A percentile compares a stretch with the other conserved stretches of the same genome.
Evolutionary conservation across 768 basidiomycete genomes (phyloP).

Genomic region (Mycena indigotica): DNA sequence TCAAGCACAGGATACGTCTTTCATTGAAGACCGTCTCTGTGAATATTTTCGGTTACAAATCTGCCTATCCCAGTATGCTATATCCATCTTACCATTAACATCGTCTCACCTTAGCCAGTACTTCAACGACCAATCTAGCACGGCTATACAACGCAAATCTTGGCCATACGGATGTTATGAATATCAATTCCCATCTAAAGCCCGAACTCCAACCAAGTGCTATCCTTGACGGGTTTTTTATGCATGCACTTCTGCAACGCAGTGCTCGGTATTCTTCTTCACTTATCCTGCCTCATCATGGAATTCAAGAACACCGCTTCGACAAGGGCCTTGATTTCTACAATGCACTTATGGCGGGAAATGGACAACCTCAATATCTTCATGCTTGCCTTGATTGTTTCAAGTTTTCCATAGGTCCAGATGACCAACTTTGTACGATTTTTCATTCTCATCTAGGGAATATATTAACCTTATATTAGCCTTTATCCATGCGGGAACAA

Average conservation of each 20-base stretch:
- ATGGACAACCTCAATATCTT: background rate
- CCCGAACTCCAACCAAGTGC: background rate
- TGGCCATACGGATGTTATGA: background rate
- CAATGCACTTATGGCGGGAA: background rate
- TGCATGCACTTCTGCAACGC: background rate
- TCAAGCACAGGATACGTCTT: background rate
- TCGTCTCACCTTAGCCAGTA: background rate
- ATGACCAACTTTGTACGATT: background rate
- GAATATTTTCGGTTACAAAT: background rate
- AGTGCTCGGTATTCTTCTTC: background rate
- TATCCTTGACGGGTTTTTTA: background rate
- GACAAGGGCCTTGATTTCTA: background rate
- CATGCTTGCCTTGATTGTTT: background rate
- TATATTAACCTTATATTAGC: background rate
- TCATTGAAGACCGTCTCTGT: background rate
- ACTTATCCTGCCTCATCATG: background rate
- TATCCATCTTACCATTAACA: background rate
- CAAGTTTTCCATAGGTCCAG: background rate
- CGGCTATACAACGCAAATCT: too few relatives aligned
- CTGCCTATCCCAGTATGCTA: background rate
- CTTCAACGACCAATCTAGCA: background rate
- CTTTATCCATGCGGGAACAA: conserved; percentile 11
- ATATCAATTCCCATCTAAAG: background rate
- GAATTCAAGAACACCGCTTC: background rate
- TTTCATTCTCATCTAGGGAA: background rate